Percentiles rank a stretch among this genome's conserved stretches.
phyloP scores from a whole-genome alignment of 2,329 filamentous ascomycete species.

The Thielaviopsis ethacetica region DNA sequence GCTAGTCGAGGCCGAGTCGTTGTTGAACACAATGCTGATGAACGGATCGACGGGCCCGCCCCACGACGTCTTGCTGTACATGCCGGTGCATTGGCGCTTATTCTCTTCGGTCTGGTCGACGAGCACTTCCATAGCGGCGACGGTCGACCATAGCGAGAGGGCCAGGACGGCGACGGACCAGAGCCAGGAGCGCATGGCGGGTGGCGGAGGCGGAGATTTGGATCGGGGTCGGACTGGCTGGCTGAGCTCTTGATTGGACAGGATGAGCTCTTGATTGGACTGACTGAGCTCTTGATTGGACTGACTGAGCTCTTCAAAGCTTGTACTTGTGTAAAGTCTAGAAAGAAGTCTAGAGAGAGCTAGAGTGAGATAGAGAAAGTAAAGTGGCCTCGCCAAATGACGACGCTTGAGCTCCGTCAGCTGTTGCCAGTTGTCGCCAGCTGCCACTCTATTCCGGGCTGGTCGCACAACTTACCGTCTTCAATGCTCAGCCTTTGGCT shows the following conservation, averaged over 20 bases:
- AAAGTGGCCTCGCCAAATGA: neutral
- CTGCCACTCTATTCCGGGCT: neutral
- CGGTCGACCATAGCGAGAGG: conserved; percentile 35
- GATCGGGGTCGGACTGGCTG: too few relatives aligned
- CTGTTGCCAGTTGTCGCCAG: neutral
- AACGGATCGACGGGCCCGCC: conserved; percentile 77
- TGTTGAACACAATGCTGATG: conserved; percentile 67
- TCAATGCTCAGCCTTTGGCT: too few relatives aligned
- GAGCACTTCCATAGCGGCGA: conserved; percentile 41
- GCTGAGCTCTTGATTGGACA: too few relatives aligned
- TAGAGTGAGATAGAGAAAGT: neutral
- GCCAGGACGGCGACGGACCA: conserved; percentile 22
- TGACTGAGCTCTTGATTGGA: too few relatives aligned
- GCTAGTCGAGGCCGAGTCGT: conserved; percentile 35
- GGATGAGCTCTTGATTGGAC: too few relatives aligned
- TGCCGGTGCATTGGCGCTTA: conserved; percentile 69
- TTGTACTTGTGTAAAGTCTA: too few relatives aligned
- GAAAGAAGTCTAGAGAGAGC: neutral
- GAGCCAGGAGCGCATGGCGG: conserved; percentile 10
- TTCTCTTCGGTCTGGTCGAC: conserved; percentile 59
- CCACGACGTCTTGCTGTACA: conserved; percentile 87
- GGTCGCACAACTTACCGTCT: too few relatives aligned
- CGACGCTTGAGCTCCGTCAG: neutral
- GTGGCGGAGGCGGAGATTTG: too few relatives aligned
- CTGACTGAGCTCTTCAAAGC: too few relatives aligned